phyloP scores from a whole-genome alignment of 208 protist species.

The Acanthamoeba divionensis region DNA sequence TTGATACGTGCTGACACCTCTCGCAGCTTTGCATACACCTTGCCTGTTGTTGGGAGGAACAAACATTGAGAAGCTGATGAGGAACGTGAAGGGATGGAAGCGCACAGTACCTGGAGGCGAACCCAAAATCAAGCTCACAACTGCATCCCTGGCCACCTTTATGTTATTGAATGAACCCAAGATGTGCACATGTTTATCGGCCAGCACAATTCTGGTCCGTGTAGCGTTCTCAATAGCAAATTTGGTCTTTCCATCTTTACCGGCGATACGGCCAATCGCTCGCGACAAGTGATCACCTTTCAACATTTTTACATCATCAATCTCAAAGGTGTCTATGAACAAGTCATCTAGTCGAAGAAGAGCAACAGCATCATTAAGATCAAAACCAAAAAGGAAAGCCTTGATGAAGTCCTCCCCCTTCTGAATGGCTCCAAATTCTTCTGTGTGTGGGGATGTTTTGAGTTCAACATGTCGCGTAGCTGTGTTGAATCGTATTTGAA shows the following conservation, averaged over 20 bases:
- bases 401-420: conserved; percentile 97
- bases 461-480: conserved; percentile 93
- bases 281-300: conserved; percentile 90
- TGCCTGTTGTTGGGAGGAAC: conserved; percentile 71
- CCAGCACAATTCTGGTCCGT: conserved; percentile 97
- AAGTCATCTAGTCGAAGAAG: conserved; percentile 98
- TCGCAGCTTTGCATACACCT: conserved; percentile 95
- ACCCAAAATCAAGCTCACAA: conserved; percentile 97
- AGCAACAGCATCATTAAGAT: conserved; percentile 95
- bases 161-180: conserved; percentile 98
- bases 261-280: conserved; percentile 98
- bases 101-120: conserved; percentile 84
- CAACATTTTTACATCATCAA: conserved; percentile 94
- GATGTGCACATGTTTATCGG: conserved; percentile 96
- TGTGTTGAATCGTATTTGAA: conserved; percentile 98
- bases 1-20: conserved; percentile 92
- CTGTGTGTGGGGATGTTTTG: conserved; percentile 82
- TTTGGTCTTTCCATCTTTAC: conserved; percentile 98
- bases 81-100: neutral
- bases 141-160: conserved; percentile 93
- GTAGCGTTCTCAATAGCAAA: conserved; percentile 99
- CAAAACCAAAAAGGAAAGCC: conserved; percentile 95
- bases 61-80: neutral
- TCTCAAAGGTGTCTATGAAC: conserved; percentile 98
- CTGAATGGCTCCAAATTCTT: conserved; percentile 88